Percentiles rank a stretch among this genome's conserved stretches.
Conservation (phyloP, 2,329 filamentous ascomycete genomes). For the Aschersonia sp. region DNA sequence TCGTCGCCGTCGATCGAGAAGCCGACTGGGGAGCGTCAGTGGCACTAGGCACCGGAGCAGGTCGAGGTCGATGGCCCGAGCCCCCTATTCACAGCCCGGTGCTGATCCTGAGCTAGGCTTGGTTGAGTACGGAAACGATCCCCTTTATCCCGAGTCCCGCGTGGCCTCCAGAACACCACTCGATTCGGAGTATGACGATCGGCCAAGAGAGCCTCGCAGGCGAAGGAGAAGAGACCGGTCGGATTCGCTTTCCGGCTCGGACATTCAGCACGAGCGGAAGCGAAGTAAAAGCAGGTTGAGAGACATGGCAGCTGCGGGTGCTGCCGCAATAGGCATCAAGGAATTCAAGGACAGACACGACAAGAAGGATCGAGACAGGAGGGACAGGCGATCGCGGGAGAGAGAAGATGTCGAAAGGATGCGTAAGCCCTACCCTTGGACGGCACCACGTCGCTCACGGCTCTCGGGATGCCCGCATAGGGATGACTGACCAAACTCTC, state of each 20-base stretch:
- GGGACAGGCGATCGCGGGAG: constrained; percentile 11
- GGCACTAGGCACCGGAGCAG: constrained; percentile 18
- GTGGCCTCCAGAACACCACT: constrained; percentile 24
- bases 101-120: constrained; percentile 54
- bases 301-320: constrained; percentile 35
- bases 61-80: constrained; percentile 37
- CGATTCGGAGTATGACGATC: constrained; percentile 33
- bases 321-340: constrained; percentile 48
- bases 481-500: background rate
- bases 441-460: too few relatives aligned
- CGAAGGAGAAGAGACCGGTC: constrained; percentile 19
- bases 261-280: constrained; percentile 19
- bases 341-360: constrained; percentile 32
- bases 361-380: constrained; percentile 27
- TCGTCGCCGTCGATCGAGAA: constrained; percentile 16
- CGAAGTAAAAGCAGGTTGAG: constrained; percentile 40
- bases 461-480: too few relatives aligned
- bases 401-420: constrained; percentile 8
- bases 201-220: constrained; percentile 21
- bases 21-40: constrained; percentile 12
- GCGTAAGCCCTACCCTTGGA: background rate
- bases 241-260: constrained; percentile 17
- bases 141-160: constrained; percentile 30
- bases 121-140: constrained; percentile 50
- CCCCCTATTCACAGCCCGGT: constrained; percentile 33